Evolutionary conservation across 768 basidiomycete genomes (phyloP), one percentile per base, ranked within the genome.

Genomic region (Cyclocybe cylindracea): DNA sequence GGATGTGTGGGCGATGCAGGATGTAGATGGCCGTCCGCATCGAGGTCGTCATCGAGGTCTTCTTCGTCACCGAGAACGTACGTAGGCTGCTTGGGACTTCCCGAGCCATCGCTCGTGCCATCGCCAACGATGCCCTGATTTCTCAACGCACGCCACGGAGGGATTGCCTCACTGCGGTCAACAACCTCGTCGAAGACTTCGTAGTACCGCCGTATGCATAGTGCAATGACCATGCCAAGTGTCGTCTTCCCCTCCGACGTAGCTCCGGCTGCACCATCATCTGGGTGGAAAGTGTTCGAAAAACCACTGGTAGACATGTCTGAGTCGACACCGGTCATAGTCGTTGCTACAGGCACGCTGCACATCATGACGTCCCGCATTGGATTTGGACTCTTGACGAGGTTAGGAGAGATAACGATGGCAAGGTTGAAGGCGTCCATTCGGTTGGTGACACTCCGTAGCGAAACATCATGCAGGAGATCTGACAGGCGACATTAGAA

Each of bases 351-450:
- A 0, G 83, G 77, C 19, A 91, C 76, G 11, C 74, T 69, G 60
- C 87, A 91, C 78, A 93, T 86, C 75, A 78, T 72, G 44, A 91
- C 86, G 61, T 93, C 91, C 29, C 78, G 79, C 47, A 82, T 69
- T 11, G 86, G 84, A 58, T 80, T 91, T 5, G 82, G 65, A 53
- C 89, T 73, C 52, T 83, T 83, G 50, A 92, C 80, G 42, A 94
- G 82, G 59, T 93, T 94, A 6, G 92, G 92, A 50, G 78, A 80
- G 34, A 94, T 70, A 10, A 92, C 89, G 49, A 94, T 75, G 9
- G 91, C 78, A 38, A 94, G 84, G 61, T 94, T 94, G 55, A 85
- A 78, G 9, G 90, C 87, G 59, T 89, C 86, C 92, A 94, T 94
- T 34, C 79, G 76, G 61, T 94, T 94, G 5, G 71, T 73, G 2